Evolutionary conservation across 768 basidiomycete species (phyloP), one percentile per base, ranked within the genome.

Genomic region (Phaeotremella skinneri): DNA sequence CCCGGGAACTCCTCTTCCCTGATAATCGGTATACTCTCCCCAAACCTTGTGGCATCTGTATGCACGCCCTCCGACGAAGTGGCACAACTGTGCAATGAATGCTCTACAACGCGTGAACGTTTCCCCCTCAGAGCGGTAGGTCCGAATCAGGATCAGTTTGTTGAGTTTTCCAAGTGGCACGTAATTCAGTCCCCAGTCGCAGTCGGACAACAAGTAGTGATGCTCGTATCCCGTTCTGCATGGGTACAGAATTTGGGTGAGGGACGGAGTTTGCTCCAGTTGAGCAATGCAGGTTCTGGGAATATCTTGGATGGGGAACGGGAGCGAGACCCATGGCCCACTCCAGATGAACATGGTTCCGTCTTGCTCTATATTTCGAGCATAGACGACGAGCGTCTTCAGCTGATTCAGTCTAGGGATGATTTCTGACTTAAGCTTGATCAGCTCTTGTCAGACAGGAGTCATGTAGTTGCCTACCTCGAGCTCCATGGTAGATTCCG

Each of bases 21-120:
- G 13, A 32, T 47, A 60, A 34, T 64, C 59, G 7, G 52, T 54
- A 43, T 57, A 51, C 32, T 64, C 63, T 41, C 54, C 59, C 63
- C 59, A 61, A 4, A 64, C 56, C 3, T 53, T n/a, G 25, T 57
- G n/a, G 4, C 49, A 26, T 6, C 54, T 53, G 43, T 52, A 47
- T 2, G 42, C 21, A 2, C 31, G 13, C 14, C 34, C 23, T 13
- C 49, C 27, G 6, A 21, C n/a, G 23, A 55, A 20, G 34, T 54
- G 55, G 20, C 49, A 21, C 21, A 48, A 50, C n/a, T 41, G 29
- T 14, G 63, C 31, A 39, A 43, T 11, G 48, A 56, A 64, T 14
- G 29, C 39, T 21, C 55, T 42, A 27, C 50, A 60, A 37, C 61
- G 63, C 5, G 41, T 56, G 42, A 57, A 61, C 3, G 26, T 20